These are phyloP conservation scores for Quercus lobata DNA, from an alignment of 331 rosid genomes.

Conservation along the genomic window DNA sequence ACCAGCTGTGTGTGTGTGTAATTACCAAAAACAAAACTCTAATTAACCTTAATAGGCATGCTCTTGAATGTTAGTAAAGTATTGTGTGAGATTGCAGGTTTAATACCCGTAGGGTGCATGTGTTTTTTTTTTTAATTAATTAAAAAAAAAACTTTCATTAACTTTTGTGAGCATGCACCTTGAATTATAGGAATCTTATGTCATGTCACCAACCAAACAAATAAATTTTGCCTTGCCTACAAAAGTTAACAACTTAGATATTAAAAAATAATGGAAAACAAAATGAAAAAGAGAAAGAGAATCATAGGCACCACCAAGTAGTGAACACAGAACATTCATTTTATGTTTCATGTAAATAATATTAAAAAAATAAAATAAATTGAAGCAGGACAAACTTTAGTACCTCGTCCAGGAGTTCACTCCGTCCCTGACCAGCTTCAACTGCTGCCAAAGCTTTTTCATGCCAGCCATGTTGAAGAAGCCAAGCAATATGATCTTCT, in stretches of 20 bases:
- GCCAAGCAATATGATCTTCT: conserved; percentile 98
- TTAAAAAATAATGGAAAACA: neutral
- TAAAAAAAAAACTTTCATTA: too few species aligned
- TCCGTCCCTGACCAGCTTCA: conserved; percentile 92
- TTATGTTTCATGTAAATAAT: neutral
- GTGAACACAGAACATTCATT: neutral
- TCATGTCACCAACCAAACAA: neutral
- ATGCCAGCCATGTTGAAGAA: conserved; percentile 95
- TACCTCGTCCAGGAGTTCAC: conserved; percentile 96
- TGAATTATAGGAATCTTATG: neutral
- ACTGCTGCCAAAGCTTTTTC: conserved; percentile 95
- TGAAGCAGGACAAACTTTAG: conserved; percentile 12
- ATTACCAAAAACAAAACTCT: too few species aligned
- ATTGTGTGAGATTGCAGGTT: too few species aligned
- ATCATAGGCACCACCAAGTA: neutral
- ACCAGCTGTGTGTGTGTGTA: too few species aligned
- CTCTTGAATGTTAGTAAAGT: too few species aligned
- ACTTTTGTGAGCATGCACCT: conserved; percentile 3
- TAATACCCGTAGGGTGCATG: too few species aligned
- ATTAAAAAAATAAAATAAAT: neutral
- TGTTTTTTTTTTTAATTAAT: too few species aligned
- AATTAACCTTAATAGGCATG: too few species aligned
- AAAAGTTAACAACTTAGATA: neutral
- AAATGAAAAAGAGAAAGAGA: neutral
- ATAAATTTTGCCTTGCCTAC: neutral